Base-by-base conservation (phyloP, 495 filamentous ascomycete species). In the Penicillium coffeae region DNA sequence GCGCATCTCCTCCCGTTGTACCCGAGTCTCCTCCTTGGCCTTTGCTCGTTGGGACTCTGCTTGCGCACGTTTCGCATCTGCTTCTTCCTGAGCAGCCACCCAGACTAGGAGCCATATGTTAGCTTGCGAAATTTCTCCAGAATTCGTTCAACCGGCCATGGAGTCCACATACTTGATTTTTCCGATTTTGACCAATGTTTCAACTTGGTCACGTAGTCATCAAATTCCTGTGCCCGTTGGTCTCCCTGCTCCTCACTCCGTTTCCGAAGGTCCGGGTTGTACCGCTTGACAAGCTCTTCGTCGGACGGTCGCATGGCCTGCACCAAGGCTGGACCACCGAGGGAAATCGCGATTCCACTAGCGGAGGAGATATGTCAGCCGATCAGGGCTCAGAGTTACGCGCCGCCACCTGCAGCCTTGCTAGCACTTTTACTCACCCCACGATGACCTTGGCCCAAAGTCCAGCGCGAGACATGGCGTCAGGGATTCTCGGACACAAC, bases 241-340 rank as follows among this genome's bases (percentile, higher is more conserved):
- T 84, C 73, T 21, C 91, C 80, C 43, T 85, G 76, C 59, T 89
- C 88, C 1, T 90, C 69, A 44, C 86, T 88, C 55, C 85, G 80
- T 65, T 87, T 87, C 63, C 92, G 88, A 3, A 97, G 80, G 12
- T 97, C 93, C 1, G 92, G 90, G 64, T 91, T 97, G 73, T 96
- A 97, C 66, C 77, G 82, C 76, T 90, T 77, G 73, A 95, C 88
- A 8, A 97, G 75, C 69, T 96, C 90, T 64, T 96, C 93, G 54
- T 96, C 89, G 6, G 88, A 82, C 3, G 94, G 93, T 42, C 82
- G 80, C 32, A 97, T 72, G 54, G 80, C 94, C 60, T 79, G 74
- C n/a, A 90, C 81, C 38, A 96, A 69, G 3, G 87, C 86, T 22
- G 92, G 92, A 19, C 93, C 93, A 33, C 93, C 93, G 52, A 95